Conservation (phyloP, 2,329 filamentous ascomycete genomes). For the Colletotrichum nymphaeae region DNA sequence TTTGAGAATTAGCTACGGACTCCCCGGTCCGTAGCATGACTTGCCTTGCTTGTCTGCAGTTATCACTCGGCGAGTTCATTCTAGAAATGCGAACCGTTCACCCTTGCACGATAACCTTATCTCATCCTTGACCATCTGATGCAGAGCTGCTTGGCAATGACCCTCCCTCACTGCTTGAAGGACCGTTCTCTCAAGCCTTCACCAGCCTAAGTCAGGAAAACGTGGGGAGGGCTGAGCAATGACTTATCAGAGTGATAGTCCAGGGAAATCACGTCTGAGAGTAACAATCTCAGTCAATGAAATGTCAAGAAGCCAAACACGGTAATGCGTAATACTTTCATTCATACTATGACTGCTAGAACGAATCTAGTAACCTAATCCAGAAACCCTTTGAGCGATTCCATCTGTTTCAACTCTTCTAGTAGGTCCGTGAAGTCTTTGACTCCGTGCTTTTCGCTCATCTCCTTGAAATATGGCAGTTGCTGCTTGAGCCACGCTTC, state of each 20-base stretch:
- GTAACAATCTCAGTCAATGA: too few relatives aligned
- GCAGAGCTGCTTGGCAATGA: too few relatives aligned
- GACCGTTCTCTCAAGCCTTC: too few relatives aligned
- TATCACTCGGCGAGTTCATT: background rate
- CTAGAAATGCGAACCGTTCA: background rate
- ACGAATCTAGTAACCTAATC: background rate
- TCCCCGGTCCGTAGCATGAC: background rate
- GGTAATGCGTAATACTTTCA: background rate
- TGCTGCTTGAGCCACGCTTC: background rate
- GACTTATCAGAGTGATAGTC: too few relatives aligned
- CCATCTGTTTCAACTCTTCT: background rate
- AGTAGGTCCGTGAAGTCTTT: background rate
- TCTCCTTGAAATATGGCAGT: slow-evolving; percentile 2
- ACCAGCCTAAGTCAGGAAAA: background rate
- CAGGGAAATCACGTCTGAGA: too few relatives aligned
- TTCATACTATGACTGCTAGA: background rate
- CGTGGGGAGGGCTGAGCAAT: too few relatives aligned
- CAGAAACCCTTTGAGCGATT: background rate
- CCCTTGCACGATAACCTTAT: background rate
- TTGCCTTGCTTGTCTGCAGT: background rate
- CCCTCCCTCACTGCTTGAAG: too few relatives aligned
- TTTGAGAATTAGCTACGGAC: background rate
- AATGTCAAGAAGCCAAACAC: background rate
- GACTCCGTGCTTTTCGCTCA: background rate
- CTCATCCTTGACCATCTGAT: background rate